phyloP scores from a whole-genome alignment of 2,329 filamentous ascomycete species.

The Fusarium compactum region DNA sequence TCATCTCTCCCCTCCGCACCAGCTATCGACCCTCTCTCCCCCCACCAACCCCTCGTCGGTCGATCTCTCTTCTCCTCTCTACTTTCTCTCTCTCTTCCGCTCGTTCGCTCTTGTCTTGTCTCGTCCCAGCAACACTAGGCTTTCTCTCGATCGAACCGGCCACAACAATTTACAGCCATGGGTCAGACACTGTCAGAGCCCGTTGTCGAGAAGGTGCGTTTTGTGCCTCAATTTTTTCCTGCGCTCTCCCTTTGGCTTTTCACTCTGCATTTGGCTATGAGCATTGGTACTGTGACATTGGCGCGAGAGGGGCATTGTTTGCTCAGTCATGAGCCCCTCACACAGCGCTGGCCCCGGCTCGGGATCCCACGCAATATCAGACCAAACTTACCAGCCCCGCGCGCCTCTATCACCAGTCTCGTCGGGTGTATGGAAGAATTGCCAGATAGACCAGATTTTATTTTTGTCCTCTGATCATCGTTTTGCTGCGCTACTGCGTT shows the following conservation, averaged over 20 bases:
- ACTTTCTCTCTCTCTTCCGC: slow-evolving; percentile 21
- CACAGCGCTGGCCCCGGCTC: slow-evolving; percentile 26
- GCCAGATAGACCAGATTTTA: background rate
- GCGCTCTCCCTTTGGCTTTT: slow-evolving; percentile 6
- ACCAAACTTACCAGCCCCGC: slow-evolving; percentile 19
- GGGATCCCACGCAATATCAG: slow-evolving; percentile 12
- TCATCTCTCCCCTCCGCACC: slow-evolving; percentile 18
- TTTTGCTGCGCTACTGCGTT: background rate
- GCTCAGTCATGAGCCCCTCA: slow-evolving; percentile 44
- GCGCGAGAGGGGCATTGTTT: slow-evolving; percentile 40
- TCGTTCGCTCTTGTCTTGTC: slow-evolving; percentile 27
- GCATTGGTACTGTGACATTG: slow-evolving; percentile 18
- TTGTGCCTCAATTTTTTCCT: slow-evolving; percentile 24
- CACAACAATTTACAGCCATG: slow-evolving; percentile 67
- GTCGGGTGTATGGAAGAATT: background rate
- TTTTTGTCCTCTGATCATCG: background rate
- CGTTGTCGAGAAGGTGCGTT: slow-evolving; percentile 92
- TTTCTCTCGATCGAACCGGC: slow-evolving; percentile 45
- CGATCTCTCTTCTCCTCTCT: slow-evolving; percentile 37
- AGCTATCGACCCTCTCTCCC: slow-evolving; percentile 24
- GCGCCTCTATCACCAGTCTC: slow-evolving; percentile 25
- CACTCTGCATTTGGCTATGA: slow-evolving; percentile 25
- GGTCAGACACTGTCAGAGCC: slow-evolving; percentile 99
- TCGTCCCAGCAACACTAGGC: slow-evolving; percentile 42
- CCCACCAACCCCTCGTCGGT: slow-evolving; percentile 38